Base-by-base conservation (phyloP, 352 stramenopile genomes). In the Phytophthora chlamydospora region DNA sequence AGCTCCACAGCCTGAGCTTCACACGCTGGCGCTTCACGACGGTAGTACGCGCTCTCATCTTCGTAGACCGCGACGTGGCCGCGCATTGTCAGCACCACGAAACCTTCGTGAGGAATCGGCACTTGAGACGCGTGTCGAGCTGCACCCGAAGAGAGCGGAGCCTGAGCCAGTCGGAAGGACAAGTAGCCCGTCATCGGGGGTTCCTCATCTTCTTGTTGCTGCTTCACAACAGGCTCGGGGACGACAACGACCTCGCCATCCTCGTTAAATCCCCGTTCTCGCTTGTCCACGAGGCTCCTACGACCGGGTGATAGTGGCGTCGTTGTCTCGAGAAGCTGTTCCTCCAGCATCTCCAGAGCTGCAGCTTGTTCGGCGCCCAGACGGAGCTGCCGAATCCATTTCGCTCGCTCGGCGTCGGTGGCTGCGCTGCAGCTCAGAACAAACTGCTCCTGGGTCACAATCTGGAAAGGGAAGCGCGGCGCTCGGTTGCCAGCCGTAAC, bases 331-430 rank as follows among this genome's bases (percentile, higher is more conserved):
- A 78, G 24, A 6, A 77, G 57, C 41, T 91, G 79, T 0, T 85
- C 73, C 27, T 79, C 67, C 1, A 91, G 53, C 69, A 89, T 76
- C 38, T 88, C 77, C 8, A 88, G 56, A 3, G 81, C 81, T 16
- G 62, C 62, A 0, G 66, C 77, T 19, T 83, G 75, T 45, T 89
- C 77, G 0, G 70, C 79, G 11, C 78, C 77, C 0, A 66, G n/a
- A 13, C 81, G 78, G 35, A 89, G 76, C 21, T 88, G 81, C 16
- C 83, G 78, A 43, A 91, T 88, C 81, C 81, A 91, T 24, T 75
- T 80, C 6, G 79, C 81, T 29, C 81, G 67, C 16, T 89, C 75
- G 3, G 83, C 34, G 49, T 91, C 81, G 0, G 73, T 84, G 14
- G 76, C 73, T 3, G 81, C 81, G 17, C 79, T 80, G 29, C 79